Evolutionary conservation across 306 rosid genomes (phyloP).

Genomic region (Psophocarpus tetragonolobus): DNA sequence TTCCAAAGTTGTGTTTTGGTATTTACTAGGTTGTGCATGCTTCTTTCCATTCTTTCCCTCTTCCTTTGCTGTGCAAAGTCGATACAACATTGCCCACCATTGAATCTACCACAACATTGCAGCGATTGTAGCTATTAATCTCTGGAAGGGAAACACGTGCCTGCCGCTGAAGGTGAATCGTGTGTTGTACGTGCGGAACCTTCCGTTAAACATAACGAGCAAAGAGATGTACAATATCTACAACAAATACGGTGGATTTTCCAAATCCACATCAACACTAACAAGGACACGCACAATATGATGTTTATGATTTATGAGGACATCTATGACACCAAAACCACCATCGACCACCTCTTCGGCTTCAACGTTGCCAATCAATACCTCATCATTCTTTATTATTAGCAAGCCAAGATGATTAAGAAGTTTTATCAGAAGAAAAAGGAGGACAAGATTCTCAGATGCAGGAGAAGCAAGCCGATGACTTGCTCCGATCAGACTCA

Average conservation of each 20-base stretch:
- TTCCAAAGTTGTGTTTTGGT: too few relatives aligned
- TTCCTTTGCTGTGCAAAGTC: too few relatives aligned
- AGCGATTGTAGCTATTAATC: conserved; percentile 74
- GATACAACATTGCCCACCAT: too few relatives aligned
- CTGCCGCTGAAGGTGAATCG: conserved; percentile 97
- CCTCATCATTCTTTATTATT: conserved; percentile 87
- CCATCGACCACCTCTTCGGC: conserved; percentile 94
- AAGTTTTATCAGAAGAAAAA: conserved; percentile 89
- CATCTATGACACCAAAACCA: conserved; percentile 95
- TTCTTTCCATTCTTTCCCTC: too few relatives aligned
- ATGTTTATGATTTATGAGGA: conserved; percentile 98
- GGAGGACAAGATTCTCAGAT: conserved; percentile 82
- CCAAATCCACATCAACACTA: conserved; percentile 87
- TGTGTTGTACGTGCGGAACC: conserved; percentile 82
- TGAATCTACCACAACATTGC: too few relatives aligned
- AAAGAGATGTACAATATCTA: conserved; percentile 99
- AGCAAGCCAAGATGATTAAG: conserved; percentile 98
- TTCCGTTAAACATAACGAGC: conserved; percentile 94
- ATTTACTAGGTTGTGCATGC: too few relatives aligned
- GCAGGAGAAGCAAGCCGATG: conserved; percentile 86
- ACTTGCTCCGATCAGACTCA: conserved; percentile 58
- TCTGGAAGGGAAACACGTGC: conserved; percentile 86
- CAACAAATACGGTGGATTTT: conserved; percentile 94
- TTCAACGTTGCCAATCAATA: conserved; percentile 93
- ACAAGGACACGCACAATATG: conserved; percentile 93